Percentiles rank a stretch among this genome's conserved stretches.
phyloP scores from a whole-genome alignment of 192 early-diverging fungal species.

The Coemansia sp. region DNA sequence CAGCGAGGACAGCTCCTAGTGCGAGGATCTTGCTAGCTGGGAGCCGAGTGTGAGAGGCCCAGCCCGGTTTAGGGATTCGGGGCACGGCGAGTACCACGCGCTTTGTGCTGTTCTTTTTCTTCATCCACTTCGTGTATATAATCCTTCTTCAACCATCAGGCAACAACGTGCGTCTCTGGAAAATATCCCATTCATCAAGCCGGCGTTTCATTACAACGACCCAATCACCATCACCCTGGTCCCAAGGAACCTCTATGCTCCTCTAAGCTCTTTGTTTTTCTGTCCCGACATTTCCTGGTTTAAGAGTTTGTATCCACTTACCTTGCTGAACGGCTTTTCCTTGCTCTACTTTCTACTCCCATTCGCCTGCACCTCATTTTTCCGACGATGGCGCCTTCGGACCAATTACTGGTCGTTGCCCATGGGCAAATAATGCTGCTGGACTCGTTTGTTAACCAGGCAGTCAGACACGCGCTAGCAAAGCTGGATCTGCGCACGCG shows the following conservation, averaged over 20 bases:
- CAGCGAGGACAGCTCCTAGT: neutral
- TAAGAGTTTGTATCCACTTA: neutral
- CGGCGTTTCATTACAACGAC: neutral
- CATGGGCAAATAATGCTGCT: slow-evolving; percentile 33
- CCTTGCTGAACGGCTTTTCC: neutral
- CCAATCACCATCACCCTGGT: too few relatives aligned
- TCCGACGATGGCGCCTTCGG: neutral
- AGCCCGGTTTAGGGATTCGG: neutral
- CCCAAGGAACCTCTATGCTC: neutral
- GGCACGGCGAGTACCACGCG: neutral
- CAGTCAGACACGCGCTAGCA: slow-evolving; percentile 22
- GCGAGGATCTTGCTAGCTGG: neutral
- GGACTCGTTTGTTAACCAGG: slow-evolving; percentile 41
- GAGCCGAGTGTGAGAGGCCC: neutral
- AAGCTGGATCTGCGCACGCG: slow-evolving; percentile 24
- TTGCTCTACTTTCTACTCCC: neutral
- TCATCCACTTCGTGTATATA: neutral
- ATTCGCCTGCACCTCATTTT: neutral
- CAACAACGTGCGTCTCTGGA: too few relatives aligned
- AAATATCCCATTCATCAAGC: too few relatives aligned
- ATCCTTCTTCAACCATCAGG: too few relatives aligned
- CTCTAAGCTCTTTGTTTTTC: neutral
- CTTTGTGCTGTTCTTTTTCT: neutral
- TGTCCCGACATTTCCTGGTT: neutral
- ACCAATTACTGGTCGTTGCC: neutral